phyloP scores from a whole-genome alignment of 345 rosid species.

The Nephelium lappaceum region DNA sequence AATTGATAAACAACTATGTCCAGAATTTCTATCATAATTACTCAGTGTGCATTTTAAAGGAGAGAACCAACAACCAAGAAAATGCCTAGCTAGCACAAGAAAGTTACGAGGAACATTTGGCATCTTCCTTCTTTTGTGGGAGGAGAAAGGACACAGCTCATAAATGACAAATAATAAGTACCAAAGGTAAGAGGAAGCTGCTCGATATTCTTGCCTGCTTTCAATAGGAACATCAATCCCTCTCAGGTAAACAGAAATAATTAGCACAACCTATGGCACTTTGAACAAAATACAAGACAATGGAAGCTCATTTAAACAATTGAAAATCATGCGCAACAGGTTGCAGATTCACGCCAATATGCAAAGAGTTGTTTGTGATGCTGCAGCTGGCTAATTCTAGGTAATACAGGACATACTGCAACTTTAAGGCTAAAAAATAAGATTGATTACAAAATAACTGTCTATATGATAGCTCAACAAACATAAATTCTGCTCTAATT shows the following conservation, averaged over 20 bases:
- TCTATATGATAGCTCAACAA: not conserved
- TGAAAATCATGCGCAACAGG: not conserved
- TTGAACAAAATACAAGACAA: not conserved
- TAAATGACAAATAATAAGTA: not conserved
- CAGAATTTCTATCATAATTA: slow-evolving; percentile 1
- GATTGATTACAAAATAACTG: not conserved
- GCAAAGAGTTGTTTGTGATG: not conserved
- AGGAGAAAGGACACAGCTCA: not conserved
- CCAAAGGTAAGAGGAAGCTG: not conserved
- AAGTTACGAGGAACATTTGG: slow-evolving; percentile 13
- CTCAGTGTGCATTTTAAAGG: not conserved
- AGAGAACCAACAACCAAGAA: slow-evolving; percentile 11
- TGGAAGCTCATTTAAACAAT: not conserved
- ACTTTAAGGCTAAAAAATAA: not conserved
- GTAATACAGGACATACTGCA: not conserved
- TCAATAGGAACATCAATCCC: not conserved
- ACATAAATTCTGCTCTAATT: slow-evolving; percentile 7
- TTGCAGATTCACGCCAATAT: not conserved
- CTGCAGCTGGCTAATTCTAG: not conserved
- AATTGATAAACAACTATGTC: not conserved
- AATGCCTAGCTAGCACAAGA: slow-evolving; percentile 8
- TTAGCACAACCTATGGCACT: not conserved
- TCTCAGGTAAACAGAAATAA: not conserved
- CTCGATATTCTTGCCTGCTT: not conserved
- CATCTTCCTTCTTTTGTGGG: not conserved